Percentiles rank a stretch among this genome's conserved stretches.
These are phyloP conservation scores for Lentinula raphanica DNA, from an alignment of 768 basidiomycete species.

Conservation along the genomic window DNA sequence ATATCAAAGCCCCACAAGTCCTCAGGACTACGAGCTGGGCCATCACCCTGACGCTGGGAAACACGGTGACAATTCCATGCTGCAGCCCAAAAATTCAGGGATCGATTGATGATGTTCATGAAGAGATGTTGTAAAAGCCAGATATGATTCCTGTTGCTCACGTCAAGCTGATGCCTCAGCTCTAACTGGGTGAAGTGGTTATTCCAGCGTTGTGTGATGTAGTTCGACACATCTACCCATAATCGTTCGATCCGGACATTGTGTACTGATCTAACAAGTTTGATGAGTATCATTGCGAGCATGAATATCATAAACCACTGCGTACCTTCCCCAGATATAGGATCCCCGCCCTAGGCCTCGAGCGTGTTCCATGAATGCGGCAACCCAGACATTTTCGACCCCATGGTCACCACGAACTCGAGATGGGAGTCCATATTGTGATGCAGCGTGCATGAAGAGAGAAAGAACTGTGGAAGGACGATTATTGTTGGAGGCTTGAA, in stretches of 20 bases:
- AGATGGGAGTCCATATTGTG: constrained; percentile 15
- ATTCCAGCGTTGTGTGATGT: constrained; percentile 9
- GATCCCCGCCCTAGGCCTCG: constrained; percentile 16
- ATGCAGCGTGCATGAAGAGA: constrained; percentile 11
- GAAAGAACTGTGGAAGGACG: constrained; percentile 12
- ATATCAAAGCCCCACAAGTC: no score
- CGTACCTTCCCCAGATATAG: constrained; percentile 21
- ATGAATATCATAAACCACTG: background rate
- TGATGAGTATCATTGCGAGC: background rate
- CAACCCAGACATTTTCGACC: constrained; percentile 20
- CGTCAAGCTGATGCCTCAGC: no score
- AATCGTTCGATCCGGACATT: no score
- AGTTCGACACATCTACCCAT: no score
- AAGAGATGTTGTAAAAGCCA: no score
- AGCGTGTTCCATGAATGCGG: constrained; percentile 17
- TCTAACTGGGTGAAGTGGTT: background rate
- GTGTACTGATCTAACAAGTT: constrained; percentile 14
- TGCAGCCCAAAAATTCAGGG: constrained; percentile 12
- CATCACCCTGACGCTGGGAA: no score
- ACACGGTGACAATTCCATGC: no score
- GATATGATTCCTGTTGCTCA: no score
- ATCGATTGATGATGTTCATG: no score
- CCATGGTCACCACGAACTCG: constrained; percentile 23
- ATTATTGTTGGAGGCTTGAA: constrained; percentile 18
- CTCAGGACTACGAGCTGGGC: no score